Conservation (phyloP, 768 basidiomycete species). For the Leccinum subgranulosum region DNA sequence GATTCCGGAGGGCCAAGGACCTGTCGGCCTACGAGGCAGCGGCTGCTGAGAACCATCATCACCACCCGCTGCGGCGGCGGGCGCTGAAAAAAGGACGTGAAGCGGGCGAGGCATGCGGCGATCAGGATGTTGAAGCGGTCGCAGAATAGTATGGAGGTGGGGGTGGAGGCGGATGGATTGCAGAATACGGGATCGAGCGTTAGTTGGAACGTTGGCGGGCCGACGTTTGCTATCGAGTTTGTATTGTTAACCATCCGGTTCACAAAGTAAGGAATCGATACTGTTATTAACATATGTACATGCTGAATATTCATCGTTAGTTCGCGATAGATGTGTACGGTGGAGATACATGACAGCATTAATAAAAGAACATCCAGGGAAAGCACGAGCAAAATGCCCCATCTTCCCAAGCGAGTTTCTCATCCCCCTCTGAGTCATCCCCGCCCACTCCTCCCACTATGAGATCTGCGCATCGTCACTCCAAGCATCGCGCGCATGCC, state of each 20-base stretch:
- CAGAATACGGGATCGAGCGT: slow-evolving; percentile 20
- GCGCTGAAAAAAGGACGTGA: slow-evolving; percentile 63
- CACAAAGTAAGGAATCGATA: background rate
- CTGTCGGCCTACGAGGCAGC: slow-evolving; percentile 51
- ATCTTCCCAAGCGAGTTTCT: background rate
- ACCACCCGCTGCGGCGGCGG: slow-evolving; percentile 50
- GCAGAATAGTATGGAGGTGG: slow-evolving; percentile 32
- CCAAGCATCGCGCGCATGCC: slow-evolving; percentile 2
- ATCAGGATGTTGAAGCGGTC: slow-evolving; percentile 23
- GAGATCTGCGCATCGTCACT: slow-evolving; percentile 3
- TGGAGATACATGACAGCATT: too few species aligned
- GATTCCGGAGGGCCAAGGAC: slow-evolving; percentile 55
- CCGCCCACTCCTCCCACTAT: background rate
- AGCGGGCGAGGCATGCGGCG: slow-evolving; percentile 55
- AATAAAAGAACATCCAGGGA: too few species aligned
- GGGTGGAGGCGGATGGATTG: slow-evolving; percentile 13
- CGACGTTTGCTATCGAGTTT: background rate
- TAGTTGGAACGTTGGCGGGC: background rate
- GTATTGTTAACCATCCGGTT: too few species aligned
- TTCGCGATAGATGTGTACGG: too few species aligned
- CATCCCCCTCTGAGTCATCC: background rate
- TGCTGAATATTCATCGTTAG: too few species aligned
- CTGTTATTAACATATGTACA: too few species aligned
- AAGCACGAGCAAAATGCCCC: background rate
- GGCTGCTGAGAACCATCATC: slow-evolving; percentile 32